Evolutionary conservation across 108 stramenopile genomes (phyloP).

Genomic region (Cyclotella baltica): DNA sequence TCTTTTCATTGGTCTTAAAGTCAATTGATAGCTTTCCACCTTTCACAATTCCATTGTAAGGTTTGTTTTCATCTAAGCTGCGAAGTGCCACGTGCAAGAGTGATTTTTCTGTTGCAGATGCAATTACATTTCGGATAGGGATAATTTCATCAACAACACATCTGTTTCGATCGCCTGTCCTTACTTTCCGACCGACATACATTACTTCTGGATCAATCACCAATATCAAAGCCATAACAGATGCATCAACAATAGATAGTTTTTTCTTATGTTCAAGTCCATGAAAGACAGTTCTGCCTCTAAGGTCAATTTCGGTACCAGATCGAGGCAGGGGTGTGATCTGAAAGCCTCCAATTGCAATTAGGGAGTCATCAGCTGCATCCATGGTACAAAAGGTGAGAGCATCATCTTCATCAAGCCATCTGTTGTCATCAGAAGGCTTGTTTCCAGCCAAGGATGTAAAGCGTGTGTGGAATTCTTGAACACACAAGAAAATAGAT

Average conservation of each 20-base stretch:
- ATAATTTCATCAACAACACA: slow-evolving; percentile 61
- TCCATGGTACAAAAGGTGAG: slow-evolving; percentile 52
- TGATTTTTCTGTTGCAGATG: slow-evolving; percentile 65
- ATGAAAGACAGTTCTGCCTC: slow-evolving; percentile 74
- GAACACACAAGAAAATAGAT: slow-evolving; percentile 57
- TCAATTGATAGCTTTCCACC: slow-evolving; percentile 80
- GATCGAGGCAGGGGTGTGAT: slow-evolving; percentile 38
- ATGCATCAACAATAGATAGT: slow-evolving; percentile 10
- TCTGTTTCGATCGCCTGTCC: slow-evolving; percentile 44
- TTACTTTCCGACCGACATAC: slow-evolving; percentile 57
- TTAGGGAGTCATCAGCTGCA: slow-evolving; percentile 63
- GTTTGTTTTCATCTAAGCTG: slow-evolving; percentile 42
- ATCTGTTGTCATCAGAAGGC: slow-evolving; percentile 22
- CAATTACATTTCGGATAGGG: slow-evolving; percentile 71
- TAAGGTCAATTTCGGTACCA: slow-evolving; percentile 74
- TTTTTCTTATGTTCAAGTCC: slow-evolving; percentile 38
- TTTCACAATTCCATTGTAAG: slow-evolving; percentile 38
- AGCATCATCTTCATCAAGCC: slow-evolving; percentile 27
- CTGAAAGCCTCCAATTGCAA: slow-evolving; percentile 63
- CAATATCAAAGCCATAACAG: slow-evolving; percentile 5
- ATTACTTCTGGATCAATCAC: slow-evolving; percentile 60
- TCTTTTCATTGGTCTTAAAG: slow-evolving; percentile 61
- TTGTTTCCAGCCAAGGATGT: slow-evolving; percentile 2
- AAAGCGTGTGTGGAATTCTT: slow-evolving; percentile 46
- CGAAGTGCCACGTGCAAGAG: slow-evolving; percentile 77